A percentile compares a stretch with the other conserved stretches of the same genome.
These are phyloP conservation scores for Fusarium sp. DNA, from an alignment of 2,329 filamentous ascomycete genomes.

Conservation along the genomic window DNA sequence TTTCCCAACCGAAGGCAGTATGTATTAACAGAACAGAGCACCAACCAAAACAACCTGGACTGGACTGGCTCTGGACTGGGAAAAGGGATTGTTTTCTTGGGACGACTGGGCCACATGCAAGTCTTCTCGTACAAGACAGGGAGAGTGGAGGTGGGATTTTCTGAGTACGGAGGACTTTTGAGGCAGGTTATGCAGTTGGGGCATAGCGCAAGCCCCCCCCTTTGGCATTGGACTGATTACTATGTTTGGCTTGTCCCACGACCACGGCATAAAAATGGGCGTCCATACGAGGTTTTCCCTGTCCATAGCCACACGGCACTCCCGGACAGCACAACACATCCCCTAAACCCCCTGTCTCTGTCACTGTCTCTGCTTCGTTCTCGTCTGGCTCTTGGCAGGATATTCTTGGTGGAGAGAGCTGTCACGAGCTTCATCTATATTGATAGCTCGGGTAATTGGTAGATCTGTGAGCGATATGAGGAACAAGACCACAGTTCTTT, in stretches of 20 bases:
- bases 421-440: slow-evolving; percentile 5
- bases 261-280: slow-evolving; percentile 39
- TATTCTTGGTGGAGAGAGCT: not conserved
- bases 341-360: slow-evolving; percentile 20
- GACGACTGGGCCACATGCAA: slow-evolving; percentile 38
- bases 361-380: not conserved
- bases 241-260: slow-evolving; percentile 46
- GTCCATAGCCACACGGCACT: slow-evolving; percentile 43
- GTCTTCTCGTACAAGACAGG: slow-evolving; percentile 22
- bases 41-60: slow-evolving; percentile 33
- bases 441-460: not conserved
- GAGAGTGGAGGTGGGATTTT: slow-evolving; percentile 29
- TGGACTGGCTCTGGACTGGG: slow-evolving; percentile 33
- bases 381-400: slow-evolving; percentile 16
- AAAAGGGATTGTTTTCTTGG: slow-evolving; percentile 49
- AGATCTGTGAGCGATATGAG: not conserved
- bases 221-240: slow-evolving; percentile 33
- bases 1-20: slow-evolving; percentile 23
- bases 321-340: slow-evolving; percentile 18
- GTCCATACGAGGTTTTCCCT: slow-evolving; percentile 40
- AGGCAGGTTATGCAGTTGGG: slow-evolving; percentile 24
- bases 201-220: slow-evolving; percentile 30
- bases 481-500: not conserved
- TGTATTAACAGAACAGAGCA: slow-evolving; percentile 39
- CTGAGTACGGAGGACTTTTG: slow-evolving; percentile 20